These are phyloP conservation scores for Escallonia herrerae DNA, from an alignment of 129 eudicot genomes.

Conservation along the genomic window DNA sequence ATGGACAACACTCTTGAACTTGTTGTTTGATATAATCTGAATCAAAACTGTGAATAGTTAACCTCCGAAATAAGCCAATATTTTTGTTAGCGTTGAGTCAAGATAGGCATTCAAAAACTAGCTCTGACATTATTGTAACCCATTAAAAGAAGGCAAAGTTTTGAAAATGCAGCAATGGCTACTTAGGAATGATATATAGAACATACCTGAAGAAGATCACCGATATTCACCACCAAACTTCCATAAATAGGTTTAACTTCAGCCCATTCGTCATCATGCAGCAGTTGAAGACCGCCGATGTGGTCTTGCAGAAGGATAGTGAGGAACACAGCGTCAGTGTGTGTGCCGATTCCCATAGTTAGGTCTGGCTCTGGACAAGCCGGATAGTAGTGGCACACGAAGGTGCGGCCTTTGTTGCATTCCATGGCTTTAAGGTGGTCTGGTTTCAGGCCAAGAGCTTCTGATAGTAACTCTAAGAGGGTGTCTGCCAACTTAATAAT, in stretches of 20 bases:
- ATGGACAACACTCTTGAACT: background rate
- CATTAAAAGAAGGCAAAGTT: too few relatives aligned
- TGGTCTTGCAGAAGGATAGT: slow-evolving; percentile 44
- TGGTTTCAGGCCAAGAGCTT: slow-evolving; percentile 33
- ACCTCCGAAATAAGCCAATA: too few relatives aligned
- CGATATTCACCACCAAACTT: slow-evolving; percentile 33
- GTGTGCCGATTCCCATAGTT: slow-evolving; percentile 29
- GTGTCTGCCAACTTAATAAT: slow-evolving; percentile 16
- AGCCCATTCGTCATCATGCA: slow-evolving; percentile 26
- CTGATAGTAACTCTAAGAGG: slow-evolving; percentile 26
- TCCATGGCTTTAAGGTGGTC: slow-evolving; percentile 25
- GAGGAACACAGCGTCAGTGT: slow-evolving; percentile 34
- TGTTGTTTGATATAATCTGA: background rate
- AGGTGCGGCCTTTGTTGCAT: slow-evolving; percentile 18
- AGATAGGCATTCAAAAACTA: too few relatives aligned
- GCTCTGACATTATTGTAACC: too few relatives aligned
- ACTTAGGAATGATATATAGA: too few relatives aligned
- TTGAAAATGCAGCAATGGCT: too few relatives aligned
- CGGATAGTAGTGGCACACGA: slow-evolving; percentile 38
- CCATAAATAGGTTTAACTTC: slow-evolving; percentile 23
- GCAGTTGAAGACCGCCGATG: slow-evolving; percentile 40
- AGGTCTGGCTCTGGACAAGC: slow-evolving; percentile 42
- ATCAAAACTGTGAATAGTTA: background rate
- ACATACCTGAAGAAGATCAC: slow-evolving; percentile 37
- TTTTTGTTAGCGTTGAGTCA: too few relatives aligned